These are phyloP conservation scores for Yueomyces sinensis DNA, from an alignment of 805 yeast genomes.

Conservation along the genomic window DNA sequence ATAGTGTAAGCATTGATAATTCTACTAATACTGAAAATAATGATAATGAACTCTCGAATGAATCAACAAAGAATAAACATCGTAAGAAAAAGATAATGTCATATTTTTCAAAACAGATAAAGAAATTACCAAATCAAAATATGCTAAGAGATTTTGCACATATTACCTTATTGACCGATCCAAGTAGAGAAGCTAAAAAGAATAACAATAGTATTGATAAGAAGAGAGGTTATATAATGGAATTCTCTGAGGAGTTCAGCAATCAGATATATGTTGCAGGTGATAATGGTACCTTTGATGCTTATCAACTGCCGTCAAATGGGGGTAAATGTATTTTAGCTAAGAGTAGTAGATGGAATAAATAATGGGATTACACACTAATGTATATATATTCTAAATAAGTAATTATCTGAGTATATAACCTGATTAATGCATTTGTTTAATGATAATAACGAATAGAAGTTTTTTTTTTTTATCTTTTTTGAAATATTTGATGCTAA, in stretches of 20 bases:
- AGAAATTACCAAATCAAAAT: constrained; percentile 18
- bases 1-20: neutral
- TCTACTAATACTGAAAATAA: neutral
- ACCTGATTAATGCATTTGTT: no score
- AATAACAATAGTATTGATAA: constrained; percentile 6
- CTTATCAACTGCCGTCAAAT: constrained; percentile 16
- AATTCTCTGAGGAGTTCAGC: constrained; percentile 22
- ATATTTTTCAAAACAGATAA: neutral
- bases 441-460: no score
- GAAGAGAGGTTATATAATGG: constrained; percentile 5
- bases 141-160: constrained; percentile 20
- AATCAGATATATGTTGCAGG: constrained; percentile 19
- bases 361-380: no score
- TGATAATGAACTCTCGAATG: neutral
- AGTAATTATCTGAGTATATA: no score
- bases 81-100: neutral
- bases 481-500: no score
- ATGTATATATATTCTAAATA: no score
- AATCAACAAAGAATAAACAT: neutral
- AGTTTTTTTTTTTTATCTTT: no score
- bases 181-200: neutral
- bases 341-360: constrained; percentile 6
- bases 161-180: constrained; percentile 5
- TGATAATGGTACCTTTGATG: constrained; percentile 16
- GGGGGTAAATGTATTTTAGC: constrained; percentile 20